Conservation (phyloP, 202 grass and related monocot species). For the Panicum hallii region DNA sequence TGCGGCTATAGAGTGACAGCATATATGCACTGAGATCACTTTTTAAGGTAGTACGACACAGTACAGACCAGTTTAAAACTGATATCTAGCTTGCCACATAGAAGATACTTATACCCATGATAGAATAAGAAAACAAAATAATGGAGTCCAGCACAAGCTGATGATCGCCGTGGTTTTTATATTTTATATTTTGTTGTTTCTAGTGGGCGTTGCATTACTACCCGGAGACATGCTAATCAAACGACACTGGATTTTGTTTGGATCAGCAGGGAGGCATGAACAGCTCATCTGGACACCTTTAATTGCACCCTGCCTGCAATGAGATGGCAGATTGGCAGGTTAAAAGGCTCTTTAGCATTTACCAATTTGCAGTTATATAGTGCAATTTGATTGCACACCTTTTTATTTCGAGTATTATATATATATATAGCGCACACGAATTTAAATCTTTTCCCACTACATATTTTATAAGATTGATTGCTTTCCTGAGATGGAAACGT, state of each 20-base stretch:
- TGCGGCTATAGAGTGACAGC: constrained; percentile 28
- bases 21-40: background rate
- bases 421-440: background rate
- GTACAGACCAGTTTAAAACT: constrained; percentile 1
- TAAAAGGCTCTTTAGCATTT: constrained; percentile 13
- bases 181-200: background rate
- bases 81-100: background rate
- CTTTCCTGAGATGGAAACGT: background rate
- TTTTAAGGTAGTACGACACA: constrained; percentile 11
- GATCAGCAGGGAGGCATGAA: background rate
- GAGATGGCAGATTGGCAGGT: background rate
- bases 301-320: background rate
- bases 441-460: background rate
- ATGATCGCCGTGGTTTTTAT: background rate
- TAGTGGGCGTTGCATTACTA: constrained; percentile 13
- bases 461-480: background rate
- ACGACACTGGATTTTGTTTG: background rate
- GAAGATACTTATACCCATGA: background rate
- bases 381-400: constrained; percentile 5
- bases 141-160: constrained; percentile 31
- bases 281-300: background rate
- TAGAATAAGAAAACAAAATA: constrained; percentile 1
- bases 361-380: background rate
- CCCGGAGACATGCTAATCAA: background rate
- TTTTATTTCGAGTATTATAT: background rate